These are phyloP conservation scores for Aspergillus sp. DNA, from an alignment of 2,329 filamentous ascomycete genomes.

Conservation along the genomic window DNA sequence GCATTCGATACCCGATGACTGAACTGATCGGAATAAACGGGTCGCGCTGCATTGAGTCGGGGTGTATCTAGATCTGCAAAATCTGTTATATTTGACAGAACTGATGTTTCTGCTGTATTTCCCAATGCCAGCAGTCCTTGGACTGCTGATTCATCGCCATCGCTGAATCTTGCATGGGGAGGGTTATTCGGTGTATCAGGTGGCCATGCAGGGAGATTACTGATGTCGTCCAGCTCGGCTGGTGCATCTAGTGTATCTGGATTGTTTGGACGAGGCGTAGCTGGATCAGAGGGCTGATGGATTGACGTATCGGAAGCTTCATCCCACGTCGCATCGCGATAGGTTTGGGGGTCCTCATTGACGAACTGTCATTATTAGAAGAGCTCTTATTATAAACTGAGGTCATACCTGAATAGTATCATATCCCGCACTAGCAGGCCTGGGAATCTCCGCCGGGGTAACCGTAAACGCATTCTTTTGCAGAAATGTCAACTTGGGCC, in stretches of 20 bases:
- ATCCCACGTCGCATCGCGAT: slow-evolving; percentile 1
- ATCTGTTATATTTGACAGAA: no score
- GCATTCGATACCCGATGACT: not conserved
- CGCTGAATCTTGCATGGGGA: slow-evolving; percentile 8
- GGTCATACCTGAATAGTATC: slow-evolving; percentile 15
- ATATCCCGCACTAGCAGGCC: slow-evolving; percentile 9
- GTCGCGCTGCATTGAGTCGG: not conserved
- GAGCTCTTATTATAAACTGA: no score
- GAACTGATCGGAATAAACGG: not conserved
- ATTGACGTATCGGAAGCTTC: not conserved
- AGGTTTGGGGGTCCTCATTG: slow-evolving; percentile 16
- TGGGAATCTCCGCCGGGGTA: slow-evolving; percentile 8
- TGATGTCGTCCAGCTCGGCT: not conserved
- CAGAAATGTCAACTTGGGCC: slow-evolving; percentile 44
- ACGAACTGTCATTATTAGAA: slow-evolving; percentile 17
- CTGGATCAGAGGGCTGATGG: not conserved
- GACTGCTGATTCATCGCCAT: slow-evolving; percentile 22
- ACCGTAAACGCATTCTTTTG: slow-evolving; percentile 46
- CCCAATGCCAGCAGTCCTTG: slow-evolving; percentile 21
- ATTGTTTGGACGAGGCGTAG: not conserved
- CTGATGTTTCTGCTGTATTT: not conserved
- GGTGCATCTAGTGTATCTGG: not conserved
- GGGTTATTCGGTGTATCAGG: not conserved
- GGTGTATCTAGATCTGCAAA: not conserved
- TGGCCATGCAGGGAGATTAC: not conserved